A percentile compares a stretch with the other conserved stretches of the same genome.
Evolutionary conservation across 2,329 filamentous ascomycete species (phyloP).

Genomic region (Leptographium lundbergii): DNA sequence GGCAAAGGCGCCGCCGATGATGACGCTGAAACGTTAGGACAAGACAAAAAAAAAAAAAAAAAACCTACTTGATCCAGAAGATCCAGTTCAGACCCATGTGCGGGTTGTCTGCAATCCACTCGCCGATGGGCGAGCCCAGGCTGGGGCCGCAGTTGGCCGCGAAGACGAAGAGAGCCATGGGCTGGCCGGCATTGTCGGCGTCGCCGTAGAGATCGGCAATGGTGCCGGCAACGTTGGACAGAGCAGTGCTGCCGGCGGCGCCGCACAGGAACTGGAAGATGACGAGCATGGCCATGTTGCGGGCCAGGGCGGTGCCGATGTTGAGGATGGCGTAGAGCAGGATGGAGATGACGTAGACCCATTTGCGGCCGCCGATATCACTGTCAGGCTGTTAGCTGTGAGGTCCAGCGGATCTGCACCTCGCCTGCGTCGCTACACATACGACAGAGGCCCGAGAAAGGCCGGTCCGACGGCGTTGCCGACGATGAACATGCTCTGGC

Average conservation of each 20-base stretch:
- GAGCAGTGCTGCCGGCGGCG: constrained; percentile 5
- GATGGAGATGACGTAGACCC: constrained; percentile 6
- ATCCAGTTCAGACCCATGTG: constrained; percentile 7
- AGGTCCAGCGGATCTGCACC: background rate
- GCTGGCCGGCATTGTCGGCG: constrained; percentile 6
- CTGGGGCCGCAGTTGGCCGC: constrained; percentile 5
- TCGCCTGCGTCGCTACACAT: background rate
- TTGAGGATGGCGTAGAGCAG: constrained; percentile 5
- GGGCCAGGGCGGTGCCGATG: constrained; percentile 5
- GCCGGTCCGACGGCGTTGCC: constrained; percentile 6
- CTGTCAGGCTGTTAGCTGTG: background rate
- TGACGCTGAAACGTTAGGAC: background rate
- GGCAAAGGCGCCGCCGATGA: constrained; percentile 5
- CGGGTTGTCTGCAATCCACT: constrained; percentile 6
- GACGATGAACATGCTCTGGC: constrained; percentile 6
- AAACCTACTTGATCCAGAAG: constrained; percentile 7
- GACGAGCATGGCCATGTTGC: constrained; percentile 7
- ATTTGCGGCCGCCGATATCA: constrained; percentile 6
- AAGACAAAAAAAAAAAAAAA: background rate
- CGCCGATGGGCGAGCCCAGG: constrained; percentile 5
- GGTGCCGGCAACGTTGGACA: constrained; percentile 6
- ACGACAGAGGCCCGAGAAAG: constrained; percentile 5
- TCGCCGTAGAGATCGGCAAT: constrained; percentile 6
- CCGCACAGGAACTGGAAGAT: constrained; percentile 8
- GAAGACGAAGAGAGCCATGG: constrained; percentile 5